Evolutionary conservation across 1,284 basidiomycete species (phyloP), one percentile per base, ranked within the genome.

Genomic region (Porogramme epimiltina): DNA sequence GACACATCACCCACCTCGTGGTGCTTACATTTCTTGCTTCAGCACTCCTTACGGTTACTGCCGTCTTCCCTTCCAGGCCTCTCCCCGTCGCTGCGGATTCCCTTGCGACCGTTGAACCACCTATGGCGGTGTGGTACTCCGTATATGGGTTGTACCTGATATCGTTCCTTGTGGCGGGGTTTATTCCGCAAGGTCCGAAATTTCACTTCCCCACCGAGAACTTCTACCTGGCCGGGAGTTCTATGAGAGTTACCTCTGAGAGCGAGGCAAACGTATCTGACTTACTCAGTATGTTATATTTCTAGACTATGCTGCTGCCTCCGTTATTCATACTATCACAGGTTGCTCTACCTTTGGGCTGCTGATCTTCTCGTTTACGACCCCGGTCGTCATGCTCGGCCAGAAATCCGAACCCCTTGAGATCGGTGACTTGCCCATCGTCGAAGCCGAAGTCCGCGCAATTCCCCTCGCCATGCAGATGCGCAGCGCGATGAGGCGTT

Each of bases 401-500:
- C 84, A 91, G 66, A 77, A 76, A 10, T 75, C 85, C 4, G 77
- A 81, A 52, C 87, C 81, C 49, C 79, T 95, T 50, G 90, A 95
- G 62, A 91, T 93, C 22, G 90, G 85, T 56, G 92, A 95, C 67
- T 72, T 95, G 40, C 93, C 93, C 2, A 84, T 95, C 47, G 76
- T 94, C 6, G 82, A 85, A 0, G 81, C 77, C 0, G 67, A 79
- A 58, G 85, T 93, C 81, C 87, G 92, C 47, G 79, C 86, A 0
- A 78, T 84, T 2, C 66, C 68, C 19, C 62, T 77, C 24, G 77
- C 70, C 54, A 57, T 69, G 13, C 52, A 46, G 36, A 78, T 78
- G 75, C 72, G 74, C 25, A 55, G 48, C 16, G 64, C 64, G 3
- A 51, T 78, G 57, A 72, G 67, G 18, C 67, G 63, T 4, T 68